Percentiles rank a stretch among this genome's conserved stretches.
Conservation (phyloP, 2,329 filamentous ascomycete species). For the Diplocarpon rosae region DNA sequence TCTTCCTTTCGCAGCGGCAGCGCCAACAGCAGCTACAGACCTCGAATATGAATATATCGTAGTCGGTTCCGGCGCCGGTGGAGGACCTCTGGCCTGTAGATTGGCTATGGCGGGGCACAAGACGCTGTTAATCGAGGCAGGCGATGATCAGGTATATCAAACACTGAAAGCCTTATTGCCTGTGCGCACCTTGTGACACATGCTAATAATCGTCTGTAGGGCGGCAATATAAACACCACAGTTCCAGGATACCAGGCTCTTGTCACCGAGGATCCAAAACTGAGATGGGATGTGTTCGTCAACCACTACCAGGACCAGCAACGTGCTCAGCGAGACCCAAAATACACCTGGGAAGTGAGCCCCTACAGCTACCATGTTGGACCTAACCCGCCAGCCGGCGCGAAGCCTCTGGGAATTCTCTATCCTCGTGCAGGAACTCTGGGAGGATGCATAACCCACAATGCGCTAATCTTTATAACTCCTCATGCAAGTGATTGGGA, state of each 20-base stretch:
- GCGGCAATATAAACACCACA: conserved; percentile 17
- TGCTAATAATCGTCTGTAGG: neutral
- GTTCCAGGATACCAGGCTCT: conserved; percentile 37
- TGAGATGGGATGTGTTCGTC: conserved; percentile 38
- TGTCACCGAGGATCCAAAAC: conserved; percentile 36
- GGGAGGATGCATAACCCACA: conserved; percentile 24
- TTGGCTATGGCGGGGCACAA: conserved; percentile 40
- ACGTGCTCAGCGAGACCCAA: conserved; percentile 10
- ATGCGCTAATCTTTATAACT: conserved; percentile 17
- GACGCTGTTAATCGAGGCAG: conserved; percentile 42
- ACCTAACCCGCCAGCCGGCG: conserved; percentile 17
- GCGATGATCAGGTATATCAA: conserved; percentile 35
- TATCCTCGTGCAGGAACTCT: conserved; percentile 26
- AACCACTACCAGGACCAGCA: conserved; percentile 14
- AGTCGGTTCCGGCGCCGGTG: conserved; percentile 41
- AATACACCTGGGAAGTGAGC: conserved; percentile 27
- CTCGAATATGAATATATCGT: conserved; percentile 41
- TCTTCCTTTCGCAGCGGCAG: neutral
- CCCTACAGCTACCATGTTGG: conserved; percentile 19
- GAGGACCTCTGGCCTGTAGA: conserved; percentile 38
- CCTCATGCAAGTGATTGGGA: conserved; percentile 19
- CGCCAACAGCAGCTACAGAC: neutral
- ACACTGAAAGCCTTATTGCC: conserved; percentile 9
- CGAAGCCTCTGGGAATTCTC: conserved; percentile 19
- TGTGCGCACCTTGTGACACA: neutral